Conservation (phyloP, 2,329 filamentous ascomycete species). For the Calonectria fujianensis region DNA sequence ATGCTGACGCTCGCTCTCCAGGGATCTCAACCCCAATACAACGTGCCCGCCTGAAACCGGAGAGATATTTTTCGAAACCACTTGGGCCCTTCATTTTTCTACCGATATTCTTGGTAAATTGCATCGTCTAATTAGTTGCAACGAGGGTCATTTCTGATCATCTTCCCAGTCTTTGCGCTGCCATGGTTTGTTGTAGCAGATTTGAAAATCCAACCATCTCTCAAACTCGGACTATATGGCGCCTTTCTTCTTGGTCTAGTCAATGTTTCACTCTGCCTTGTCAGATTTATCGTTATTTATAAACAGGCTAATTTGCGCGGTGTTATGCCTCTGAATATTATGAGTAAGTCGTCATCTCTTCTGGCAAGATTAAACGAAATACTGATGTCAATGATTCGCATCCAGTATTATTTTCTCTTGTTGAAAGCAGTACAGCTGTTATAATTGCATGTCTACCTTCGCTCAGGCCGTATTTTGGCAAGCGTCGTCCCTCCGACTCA, state of each 20-base stretch:
- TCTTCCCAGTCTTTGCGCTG: not conserved
- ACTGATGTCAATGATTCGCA: not conserved
- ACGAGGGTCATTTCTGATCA: not conserved
- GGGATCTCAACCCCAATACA: constrained; percentile 7
- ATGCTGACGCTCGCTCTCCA: not conserved
- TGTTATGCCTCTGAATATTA: constrained; percentile 13
- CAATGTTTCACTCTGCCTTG: constrained; percentile 13
- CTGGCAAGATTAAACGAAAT: too few relatives aligned
- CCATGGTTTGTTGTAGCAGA: constrained; percentile 14
- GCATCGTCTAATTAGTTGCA: not conserved
- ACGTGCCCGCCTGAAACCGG: constrained; percentile 1
- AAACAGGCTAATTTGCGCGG: not conserved
- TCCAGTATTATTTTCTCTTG: not conserved
- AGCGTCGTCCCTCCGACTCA: constrained; percentile 1
- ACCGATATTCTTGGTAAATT: not conserved
- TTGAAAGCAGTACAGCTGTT: constrained; percentile 5
- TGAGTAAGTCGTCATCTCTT: not conserved
- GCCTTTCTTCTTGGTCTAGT: constrained; percentile 5
- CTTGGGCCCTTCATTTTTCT: constrained; percentile 9
- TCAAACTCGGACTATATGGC: not conserved
- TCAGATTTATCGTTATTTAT: constrained; percentile 19
- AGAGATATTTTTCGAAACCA: constrained; percentile 3
- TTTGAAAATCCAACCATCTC: not conserved
- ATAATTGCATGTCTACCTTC: constrained; percentile 14
- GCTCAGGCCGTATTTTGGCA: not conserved